phyloP scores from a whole-genome alignment of 768 basidiomycete genomes.

The Leccinum broughii region DNA sequence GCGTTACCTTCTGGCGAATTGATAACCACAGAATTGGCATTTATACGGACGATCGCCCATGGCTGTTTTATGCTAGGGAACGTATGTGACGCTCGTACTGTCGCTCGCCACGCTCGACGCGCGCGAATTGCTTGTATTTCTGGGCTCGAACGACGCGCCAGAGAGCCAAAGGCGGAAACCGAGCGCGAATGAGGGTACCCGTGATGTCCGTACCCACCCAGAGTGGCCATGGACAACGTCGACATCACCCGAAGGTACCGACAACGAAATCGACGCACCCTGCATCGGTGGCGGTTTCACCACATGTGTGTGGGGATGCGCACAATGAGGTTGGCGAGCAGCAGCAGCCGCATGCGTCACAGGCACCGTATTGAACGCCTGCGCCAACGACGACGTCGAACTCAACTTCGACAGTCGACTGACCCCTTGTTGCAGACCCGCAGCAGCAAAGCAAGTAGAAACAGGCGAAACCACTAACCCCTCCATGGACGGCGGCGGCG shows the following conservation, averaged over 20 bases:
- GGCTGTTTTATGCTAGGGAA: no score
- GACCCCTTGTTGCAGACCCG: conserved; percentile 24
- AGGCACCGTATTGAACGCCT: conserved; percentile 37
- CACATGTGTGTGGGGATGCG: neutral
- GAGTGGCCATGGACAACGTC: conserved; percentile 12
- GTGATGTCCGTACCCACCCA: conserved; percentile 1
- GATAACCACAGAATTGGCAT: no score
- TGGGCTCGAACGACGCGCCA: conserved; percentile 18
- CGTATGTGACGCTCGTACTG: conserved; percentile 21
- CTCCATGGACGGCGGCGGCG: no score
- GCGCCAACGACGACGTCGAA: conserved; percentile 40
- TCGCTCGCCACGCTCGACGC: conserved; percentile 36
- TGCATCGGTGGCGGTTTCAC: conserved; percentile 30
- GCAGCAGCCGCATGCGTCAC: conserved; percentile 7
- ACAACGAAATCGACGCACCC: conserved; percentile 34
- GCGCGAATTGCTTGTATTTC: conserved; percentile 16
- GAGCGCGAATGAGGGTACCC: conserved; percentile 6
- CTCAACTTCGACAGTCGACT: conserved; percentile 42
- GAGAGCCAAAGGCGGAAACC: conserved; percentile 2
- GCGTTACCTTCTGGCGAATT: no score
- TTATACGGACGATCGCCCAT: no score
- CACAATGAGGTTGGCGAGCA: neutral
- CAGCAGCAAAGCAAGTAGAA: neutral
- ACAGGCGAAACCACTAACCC: neutral
- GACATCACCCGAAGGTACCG: conserved; percentile 17